Base-by-base conservation (phyloP, 2,329 filamentous ascomycete species). In the Aspergillus sp. region DNA sequence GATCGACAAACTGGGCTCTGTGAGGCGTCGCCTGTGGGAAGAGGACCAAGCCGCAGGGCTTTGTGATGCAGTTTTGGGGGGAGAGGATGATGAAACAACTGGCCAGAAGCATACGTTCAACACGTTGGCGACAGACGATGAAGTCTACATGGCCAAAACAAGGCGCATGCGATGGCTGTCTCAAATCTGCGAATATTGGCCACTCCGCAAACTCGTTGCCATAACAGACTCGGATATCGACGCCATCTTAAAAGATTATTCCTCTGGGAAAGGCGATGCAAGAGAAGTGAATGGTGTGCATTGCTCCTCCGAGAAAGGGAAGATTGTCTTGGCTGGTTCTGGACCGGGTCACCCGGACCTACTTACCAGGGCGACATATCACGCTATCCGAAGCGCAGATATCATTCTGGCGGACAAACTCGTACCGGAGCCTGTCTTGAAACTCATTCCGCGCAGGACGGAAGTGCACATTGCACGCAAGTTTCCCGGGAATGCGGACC, bases 141-240 rank as follows among this genome's bases (percentile, higher is more conserved):
- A 93, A 59, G 70, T 79, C 1, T 83, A 86, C 49, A 83, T 83
- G 3, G 80, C 82, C 10, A 88, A 88, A 62, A 89, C 80, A 26
- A 77, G 91, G 49, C 79, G 93, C 44, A 90, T 94, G 75, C 80
- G 93, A 48, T 98, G 93, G 93, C 75, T 98, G 1, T 81, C 86
- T 19, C 93, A 98, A 64, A 88, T 98, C 44, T 98, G 93, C 75
- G 93, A 98, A 72, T 98, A 98, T 70, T 98, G 93, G 93, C 90
- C 93, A 1, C 75, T 98, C 28, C 83, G 82, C 52, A 81, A 86
- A 12, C 78, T 98, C 1, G 88, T 89, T 5, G 76, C 78, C 36
- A 84, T 97, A 52, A 84, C 79, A 3, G 88, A 95, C 58, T 77
- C 78, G 6, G 90, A 97, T 56, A 82, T 96, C 5, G 81, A 87